Evolutionary conservation across 352 stramenopile species (phyloP).

Genomic region (Globisporangium cederbergense): DNA sequence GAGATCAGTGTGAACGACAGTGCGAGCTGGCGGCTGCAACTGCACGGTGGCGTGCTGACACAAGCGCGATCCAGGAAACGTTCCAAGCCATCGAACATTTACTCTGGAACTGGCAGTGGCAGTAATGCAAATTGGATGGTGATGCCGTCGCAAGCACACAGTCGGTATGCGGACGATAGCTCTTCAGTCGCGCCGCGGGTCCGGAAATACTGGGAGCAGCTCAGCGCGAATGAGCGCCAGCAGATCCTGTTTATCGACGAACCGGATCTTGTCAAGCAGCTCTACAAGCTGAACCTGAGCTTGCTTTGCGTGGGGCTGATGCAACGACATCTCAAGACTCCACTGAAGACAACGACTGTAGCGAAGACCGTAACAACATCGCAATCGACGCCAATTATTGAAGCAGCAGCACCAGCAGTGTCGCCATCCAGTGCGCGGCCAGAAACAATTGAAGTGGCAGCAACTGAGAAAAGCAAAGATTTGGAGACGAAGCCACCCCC

Average conservation of each 20-base stretch:
- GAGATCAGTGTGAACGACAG: constrained; percentile 7
- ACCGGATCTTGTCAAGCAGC: constrained; percentile 77
- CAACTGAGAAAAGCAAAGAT: background rate
- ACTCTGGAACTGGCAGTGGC: constrained; percentile 6
- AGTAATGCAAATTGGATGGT: background rate
- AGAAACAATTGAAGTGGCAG: constrained; percentile 12
- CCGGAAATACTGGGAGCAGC: constrained; percentile 61
- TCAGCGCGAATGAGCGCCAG: constrained; percentile 60
- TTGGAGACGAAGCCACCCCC: background rate
- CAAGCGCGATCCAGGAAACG: constrained; percentile 34
- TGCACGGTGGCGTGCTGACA: background rate
- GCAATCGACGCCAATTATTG: constrained; percentile 3
- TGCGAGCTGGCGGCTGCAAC: background rate
- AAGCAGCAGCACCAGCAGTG: background rate
- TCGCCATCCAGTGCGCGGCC: background rate
- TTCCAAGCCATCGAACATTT: constrained; percentile 25
- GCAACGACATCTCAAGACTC: constrained; percentile 74
- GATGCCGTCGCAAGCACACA: constrained; percentile 8
- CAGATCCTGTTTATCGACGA: constrained; percentile 81
- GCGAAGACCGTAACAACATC: background rate
- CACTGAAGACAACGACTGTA: constrained; percentile 18
- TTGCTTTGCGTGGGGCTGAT: constrained; percentile 81
- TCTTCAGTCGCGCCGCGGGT: constrained; percentile 25
- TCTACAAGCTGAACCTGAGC: constrained; percentile 87
- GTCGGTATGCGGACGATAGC: constrained; percentile 3